Base-by-base conservation (phyloP, 202 grass and related monocot species). In the Setaria italica region DNA sequence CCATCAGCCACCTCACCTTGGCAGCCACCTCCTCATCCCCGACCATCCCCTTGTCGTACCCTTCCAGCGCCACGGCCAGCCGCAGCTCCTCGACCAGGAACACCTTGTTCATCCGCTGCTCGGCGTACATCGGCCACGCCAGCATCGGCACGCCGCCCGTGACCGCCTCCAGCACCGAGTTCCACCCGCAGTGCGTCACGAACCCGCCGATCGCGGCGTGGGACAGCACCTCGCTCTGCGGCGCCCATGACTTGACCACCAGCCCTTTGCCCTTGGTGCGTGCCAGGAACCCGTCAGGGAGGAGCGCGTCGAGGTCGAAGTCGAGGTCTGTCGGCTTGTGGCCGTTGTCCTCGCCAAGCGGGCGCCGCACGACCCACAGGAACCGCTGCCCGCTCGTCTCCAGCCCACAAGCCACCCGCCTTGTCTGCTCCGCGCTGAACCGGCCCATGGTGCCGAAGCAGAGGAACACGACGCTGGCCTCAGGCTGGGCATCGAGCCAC, bases 171-270 rank as follows among this genome's bases (percentile, higher is more conserved):
- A 94, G 25, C 30, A 62, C 66, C 34, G 92, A 94, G 77, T 94
- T 94, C 92, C 92, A 94, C 1, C 92, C 92, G 17, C 87, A 94
- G 67, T 94, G 92, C 33, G 79, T 89, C 43, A 94, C 89, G 66
- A 94, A 94, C 6, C 39, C 92, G n/a, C 90, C 94, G 1, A 74
- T 47, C 12, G 92, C 71, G 5, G 20, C 6, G 63, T 92, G 92
- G 0, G 10, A 35, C 25, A 94, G 57, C 13, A 94, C 87, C 6
- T 88, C 81, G 17, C 67, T 59, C 48, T 94, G 89, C 9, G 93
- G 90, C 56, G 86, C 84, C 94, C 91, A 96, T 15, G 82, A 84
- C 86, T 79, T 83, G 49, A 90, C 62, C 10, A 92, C 90, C 5
- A 90, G 62, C 0, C 92, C 90, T 32, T 20, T 34, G 39, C 62